These are phyloP conservation scores for Coemansia sp. DNA, from an alignment of 192 early-diverging fungal genomes.

Conservation along the genomic window DNA sequence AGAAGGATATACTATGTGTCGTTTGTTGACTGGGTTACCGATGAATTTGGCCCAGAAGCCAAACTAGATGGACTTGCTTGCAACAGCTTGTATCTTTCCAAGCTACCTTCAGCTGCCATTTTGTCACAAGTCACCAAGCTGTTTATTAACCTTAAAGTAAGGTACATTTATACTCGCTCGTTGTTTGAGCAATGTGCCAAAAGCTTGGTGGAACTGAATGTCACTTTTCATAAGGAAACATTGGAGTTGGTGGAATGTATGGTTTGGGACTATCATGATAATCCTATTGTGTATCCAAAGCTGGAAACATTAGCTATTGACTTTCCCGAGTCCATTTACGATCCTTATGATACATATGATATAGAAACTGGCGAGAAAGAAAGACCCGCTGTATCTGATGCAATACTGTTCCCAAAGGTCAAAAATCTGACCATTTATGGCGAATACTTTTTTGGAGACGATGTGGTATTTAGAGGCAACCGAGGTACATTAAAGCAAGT, in stretches of 20 bases:
- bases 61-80: not conserved
- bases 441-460: not conserved
- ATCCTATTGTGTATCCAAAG: not conserved
- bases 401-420: not conserved
- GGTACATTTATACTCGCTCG: not conserved
- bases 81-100: not conserved
- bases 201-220: not conserved
- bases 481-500: not conserved
- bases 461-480: not conserved
- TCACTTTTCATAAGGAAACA: not conserved
- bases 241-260: not conserved
- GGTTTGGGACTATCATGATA: not conserved
- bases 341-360: constrained; percentile 3
- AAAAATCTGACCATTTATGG: not conserved
- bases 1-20: not conserved
- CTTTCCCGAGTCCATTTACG: not conserved
- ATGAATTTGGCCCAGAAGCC: not conserved
- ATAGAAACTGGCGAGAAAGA: not conserved
- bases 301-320: not conserved
- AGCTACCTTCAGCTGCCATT: not conserved
- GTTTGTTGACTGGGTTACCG: not conserved
- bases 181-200: not conserved
- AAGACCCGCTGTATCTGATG: not conserved
- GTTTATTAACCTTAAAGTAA: not conserved
- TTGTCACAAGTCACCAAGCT: not conserved